A percentile compares a stretch with the other conserved stretches of the same genome.
Conservation (phyloP, 306 rosid genomes). For the Cercis canadensis region DNA sequence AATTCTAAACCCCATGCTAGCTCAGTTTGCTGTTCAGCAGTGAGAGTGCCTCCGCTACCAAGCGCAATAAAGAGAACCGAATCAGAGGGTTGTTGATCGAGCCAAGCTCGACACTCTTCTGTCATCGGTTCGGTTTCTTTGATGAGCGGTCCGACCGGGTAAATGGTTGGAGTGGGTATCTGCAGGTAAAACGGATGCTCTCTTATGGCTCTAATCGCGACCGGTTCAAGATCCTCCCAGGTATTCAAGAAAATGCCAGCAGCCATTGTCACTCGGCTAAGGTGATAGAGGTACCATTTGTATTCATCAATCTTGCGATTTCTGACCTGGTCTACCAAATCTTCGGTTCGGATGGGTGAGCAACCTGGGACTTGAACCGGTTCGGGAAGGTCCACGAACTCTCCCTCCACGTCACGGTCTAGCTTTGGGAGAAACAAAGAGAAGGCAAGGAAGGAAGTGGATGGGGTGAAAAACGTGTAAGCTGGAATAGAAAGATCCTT, state of each 20-base stretch:
- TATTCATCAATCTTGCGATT: conserved; percentile 49
- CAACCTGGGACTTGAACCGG: conserved; percentile 56
- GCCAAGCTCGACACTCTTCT: conserved; percentile 46
- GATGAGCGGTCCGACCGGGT: conserved; percentile 47
- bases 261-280: conserved; percentile 39
- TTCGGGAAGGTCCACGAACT: conserved; percentile 54
- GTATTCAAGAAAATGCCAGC: conserved; percentile 47
- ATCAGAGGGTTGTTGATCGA: conserved; percentile 41
- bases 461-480: conserved; percentile 49
- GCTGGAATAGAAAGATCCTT: conserved; percentile 36
- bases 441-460: conserved; percentile 45
- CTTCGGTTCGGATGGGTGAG: conserved; percentile 37
- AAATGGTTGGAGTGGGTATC: conserved; percentile 38
- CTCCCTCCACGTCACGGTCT: conserved; percentile 51
- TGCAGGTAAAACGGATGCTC: conserved; percentile 43
- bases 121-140: conserved; percentile 31
- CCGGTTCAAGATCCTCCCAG: conserved; percentile 54
- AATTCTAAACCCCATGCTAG: conserved; percentile 53
- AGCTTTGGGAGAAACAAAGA: conserved; percentile 44
- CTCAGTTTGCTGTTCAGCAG: conserved; percentile 39
- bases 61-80: conserved; percentile 48
- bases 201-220: conserved; percentile 35
- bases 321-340: conserved; percentile 47
- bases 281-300: conserved; percentile 42
- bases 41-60: conserved; percentile 52